Evolutionary conservation across 805 yeast genomes (phyloP).

Genomic region (Schwanniomyces yamadae): DNA sequence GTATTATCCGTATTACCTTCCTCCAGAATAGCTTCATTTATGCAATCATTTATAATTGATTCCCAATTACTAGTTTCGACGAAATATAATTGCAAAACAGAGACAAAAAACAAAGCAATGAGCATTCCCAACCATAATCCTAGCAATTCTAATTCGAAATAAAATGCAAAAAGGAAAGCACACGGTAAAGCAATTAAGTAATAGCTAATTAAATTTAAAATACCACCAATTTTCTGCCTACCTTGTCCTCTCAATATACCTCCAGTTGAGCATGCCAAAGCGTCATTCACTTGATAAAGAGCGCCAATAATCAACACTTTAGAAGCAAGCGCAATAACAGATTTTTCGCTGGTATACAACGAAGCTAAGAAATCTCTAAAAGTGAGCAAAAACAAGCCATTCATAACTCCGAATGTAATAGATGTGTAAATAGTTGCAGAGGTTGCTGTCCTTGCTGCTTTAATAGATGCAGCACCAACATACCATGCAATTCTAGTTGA

Average conservation of each 20-base stretch:
- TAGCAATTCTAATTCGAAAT: conserved; percentile 34
- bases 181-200: conserved; percentile 50
- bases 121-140: conserved; percentile 53
- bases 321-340: conserved; percentile 37
- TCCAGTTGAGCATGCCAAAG: conserved; percentile 47
- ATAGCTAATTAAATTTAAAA: conserved; percentile 47
- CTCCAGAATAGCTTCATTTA: conserved; percentile 43
- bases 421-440: conserved; percentile 36
- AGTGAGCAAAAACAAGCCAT: conserved; percentile 35
- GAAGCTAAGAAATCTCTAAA: conserved; percentile 39
- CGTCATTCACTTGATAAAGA: conserved; percentile 53
- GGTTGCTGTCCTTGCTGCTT: conserved; percentile 35
- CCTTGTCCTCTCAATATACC: conserved; percentile 62
- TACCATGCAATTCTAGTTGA: conserved; percentile 77
- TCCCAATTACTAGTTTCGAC: conserved; percentile 47
- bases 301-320: conserved; percentile 47
- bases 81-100: conserved; percentile 40
- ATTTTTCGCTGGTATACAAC: conserved; percentile 40
- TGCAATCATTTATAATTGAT: conserved; percentile 35
- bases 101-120: conserved; percentile 40
- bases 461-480: conserved; percentile 60
- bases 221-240: conserved; percentile 55
- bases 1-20: conserved; percentile 30
- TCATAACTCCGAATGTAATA: conserved; percentile 32
- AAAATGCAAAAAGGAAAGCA: conserved; percentile 45